Evolutionary conservation across 768 basidiomycete species (phyloP).

Genomic region (Lactifluus hygrophoroides): DNA sequence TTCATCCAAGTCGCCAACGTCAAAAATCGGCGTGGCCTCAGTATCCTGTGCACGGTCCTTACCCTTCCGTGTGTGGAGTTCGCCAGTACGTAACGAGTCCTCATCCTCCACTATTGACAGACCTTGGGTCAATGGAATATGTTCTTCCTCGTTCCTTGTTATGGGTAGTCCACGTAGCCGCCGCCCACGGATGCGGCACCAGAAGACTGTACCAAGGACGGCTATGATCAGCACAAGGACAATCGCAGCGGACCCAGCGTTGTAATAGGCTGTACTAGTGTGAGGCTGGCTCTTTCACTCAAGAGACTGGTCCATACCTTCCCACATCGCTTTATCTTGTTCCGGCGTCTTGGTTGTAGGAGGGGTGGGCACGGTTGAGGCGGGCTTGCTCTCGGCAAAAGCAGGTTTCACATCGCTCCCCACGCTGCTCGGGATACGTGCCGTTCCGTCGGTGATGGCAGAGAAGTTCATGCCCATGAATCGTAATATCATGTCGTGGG

Average conservation of each 20-base stretch:
- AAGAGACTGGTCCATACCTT: slow-evolving; percentile 43
- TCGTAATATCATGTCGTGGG: slow-evolving; percentile 97
- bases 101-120: slow-evolving; percentile 23
- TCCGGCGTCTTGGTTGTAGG: slow-evolving; percentile 54
- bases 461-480: slow-evolving; percentile 93
- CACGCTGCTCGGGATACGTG: slow-evolving; percentile 70
- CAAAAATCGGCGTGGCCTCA: slow-evolving; percentile 34
- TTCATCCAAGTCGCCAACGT: slow-evolving; percentile 40
- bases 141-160: slow-evolving; percentile 48
- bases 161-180: slow-evolving; percentile 34
- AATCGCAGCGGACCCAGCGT: slow-evolving; percentile 81
- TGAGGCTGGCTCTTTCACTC: neutral
- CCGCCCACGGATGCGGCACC: slow-evolving; percentile 54
- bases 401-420: slow-evolving; percentile 65
- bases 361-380: slow-evolving; percentile 30
- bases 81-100: slow-evolving; percentile 7
- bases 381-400: slow-evolving; percentile 39
- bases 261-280: slow-evolving; percentile 69
- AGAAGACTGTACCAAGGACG: slow-evolving; percentile 67
- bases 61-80: slow-evolving; percentile 26
- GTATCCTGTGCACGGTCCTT: slow-evolving; percentile 29
- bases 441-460: slow-evolving; percentile 70
- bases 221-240: slow-evolving; percentile 67
- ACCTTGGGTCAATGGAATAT: slow-evolving; percentile 51
- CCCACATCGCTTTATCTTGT: slow-evolving; percentile 84